These are phyloP conservation scores for Blastocystis sp. DNA, from an alignment of 352 stramenopile genomes.

Conservation along the genomic window DNA sequence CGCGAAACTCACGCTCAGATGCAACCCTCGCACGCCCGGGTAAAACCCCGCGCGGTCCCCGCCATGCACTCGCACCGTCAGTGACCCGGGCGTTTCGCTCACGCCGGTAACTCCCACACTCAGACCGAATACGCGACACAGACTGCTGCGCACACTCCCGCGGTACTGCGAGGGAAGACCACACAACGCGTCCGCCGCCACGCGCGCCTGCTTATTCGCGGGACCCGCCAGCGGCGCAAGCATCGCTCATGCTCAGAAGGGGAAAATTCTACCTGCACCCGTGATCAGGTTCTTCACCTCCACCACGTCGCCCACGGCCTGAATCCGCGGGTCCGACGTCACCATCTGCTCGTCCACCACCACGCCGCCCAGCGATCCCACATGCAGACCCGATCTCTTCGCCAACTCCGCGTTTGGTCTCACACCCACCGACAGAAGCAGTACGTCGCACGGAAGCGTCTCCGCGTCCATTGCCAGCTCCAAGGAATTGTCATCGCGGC, in stretches of 20 bases:
- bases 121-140: slow-evolving; percentile 65
- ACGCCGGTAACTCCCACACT: slow-evolving; percentile 64
- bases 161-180: slow-evolving; percentile 62
- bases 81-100: too few species aligned
- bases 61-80: slow-evolving; percentile 62
- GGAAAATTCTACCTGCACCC: not conserved
- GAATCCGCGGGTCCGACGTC: slow-evolving; percentile 63
- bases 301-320: slow-evolving; percentile 65
- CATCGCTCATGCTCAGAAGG: not conserved
- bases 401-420: slow-evolving; percentile 63
- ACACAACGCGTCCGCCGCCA: slow-evolving; percentile 66
- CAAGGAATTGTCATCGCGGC: slow-evolving; percentile 57
- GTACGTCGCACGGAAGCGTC: slow-evolving; percentile 62
- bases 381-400: slow-evolving; percentile 63
- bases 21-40: slow-evolving; percentile 63
- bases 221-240: slow-evolving; percentile 63
- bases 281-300: slow-evolving; percentile 58
- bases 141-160: slow-evolving; percentile 63
- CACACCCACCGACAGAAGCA: slow-evolving; percentile 65
- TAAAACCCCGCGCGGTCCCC: slow-evolving; percentile 65
- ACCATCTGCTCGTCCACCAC: slow-evolving; percentile 64
- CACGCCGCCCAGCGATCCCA: slow-evolving; percentile 61
- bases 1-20: slow-evolving; percentile 66
- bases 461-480: slow-evolving; percentile 60
- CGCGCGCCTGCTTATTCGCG: slow-evolving; percentile 65